Evolutionary conservation across 805 yeast species (phyloP).

Genomic region (Metschnikowia drakensbergensis): DNA sequence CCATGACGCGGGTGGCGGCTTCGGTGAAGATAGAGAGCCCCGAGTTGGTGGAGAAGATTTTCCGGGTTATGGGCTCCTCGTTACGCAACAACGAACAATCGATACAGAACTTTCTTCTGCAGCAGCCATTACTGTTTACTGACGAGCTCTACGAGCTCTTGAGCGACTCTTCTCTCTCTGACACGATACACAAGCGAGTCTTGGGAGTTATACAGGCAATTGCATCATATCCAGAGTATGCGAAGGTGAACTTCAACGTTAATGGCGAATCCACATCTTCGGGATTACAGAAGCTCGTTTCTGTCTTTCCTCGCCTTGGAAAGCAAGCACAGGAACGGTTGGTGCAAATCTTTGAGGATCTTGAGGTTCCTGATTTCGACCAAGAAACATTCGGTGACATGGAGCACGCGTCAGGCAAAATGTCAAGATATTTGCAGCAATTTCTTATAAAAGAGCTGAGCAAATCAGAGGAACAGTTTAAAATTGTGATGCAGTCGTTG

Average conservation of each 20-base stretch:
- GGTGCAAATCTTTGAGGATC: constrained; percentile 46
- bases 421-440: constrained; percentile 37
- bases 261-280: constrained; percentile 8
- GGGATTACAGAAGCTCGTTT: constrained; percentile 25
- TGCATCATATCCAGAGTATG: constrained; percentile 34
- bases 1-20: constrained; percentile 25
- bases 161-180: constrained; percentile 16
- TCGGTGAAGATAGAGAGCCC: constrained; percentile 10
- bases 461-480: constrained; percentile 38
- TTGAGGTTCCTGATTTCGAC: constrained; percentile 20
- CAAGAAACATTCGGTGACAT: constrained; percentile 4
- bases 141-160: constrained; percentile 22
- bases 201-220: constrained; percentile 52
- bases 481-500: constrained; percentile 24
- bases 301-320: constrained; percentile 27
- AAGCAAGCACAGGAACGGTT: constrained; percentile 35
- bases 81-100: constrained; percentile 74
- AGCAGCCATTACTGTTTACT: constrained; percentile 19
- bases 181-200: constrained; percentile 42
- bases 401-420: constrained; percentile 23
- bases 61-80: constrained; percentile 61
- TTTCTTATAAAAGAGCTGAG: constrained; percentile 24
- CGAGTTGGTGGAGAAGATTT: constrained; percentile 47
- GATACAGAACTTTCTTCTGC: constrained; percentile 30
- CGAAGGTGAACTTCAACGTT: constrained; percentile 23